Conservation (phyloP, 768 basidiomycete genomes). For the Xerocomus potaroensis region DNA sequence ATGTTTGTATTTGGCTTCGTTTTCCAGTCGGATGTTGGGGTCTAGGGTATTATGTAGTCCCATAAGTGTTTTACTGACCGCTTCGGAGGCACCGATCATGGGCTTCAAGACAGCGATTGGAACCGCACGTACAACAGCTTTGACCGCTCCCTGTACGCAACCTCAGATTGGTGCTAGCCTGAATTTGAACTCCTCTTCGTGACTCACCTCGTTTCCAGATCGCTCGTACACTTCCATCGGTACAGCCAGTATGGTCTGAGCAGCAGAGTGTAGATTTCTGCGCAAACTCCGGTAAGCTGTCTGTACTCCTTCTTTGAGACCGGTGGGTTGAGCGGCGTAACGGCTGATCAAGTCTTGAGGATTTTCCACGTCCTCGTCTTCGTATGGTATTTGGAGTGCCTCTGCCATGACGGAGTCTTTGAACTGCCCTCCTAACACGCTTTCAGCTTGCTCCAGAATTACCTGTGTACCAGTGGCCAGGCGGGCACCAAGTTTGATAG, state of each 20-base stretch:
- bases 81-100: constrained; percentile 97
- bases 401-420: constrained; percentile 63
- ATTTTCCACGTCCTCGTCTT: constrained; percentile 26
- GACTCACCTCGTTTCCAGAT: constrained; percentile 80
- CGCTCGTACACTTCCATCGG: constrained; percentile 99
- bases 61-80: constrained; percentile 91
- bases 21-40: constrained; percentile 75
- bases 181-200: background rate
- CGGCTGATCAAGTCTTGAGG: constrained; percentile 67
- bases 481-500: constrained; percentile 89
- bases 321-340: constrained; percentile 87
- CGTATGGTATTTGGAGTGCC: constrained; percentile 47
- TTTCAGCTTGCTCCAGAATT: constrained; percentile 92
- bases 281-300: constrained; percentile 88
- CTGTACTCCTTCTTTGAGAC: constrained; percentile 82
- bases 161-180: background rate
- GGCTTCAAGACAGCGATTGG: constrained; percentile 97
- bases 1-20: constrained; percentile 92
- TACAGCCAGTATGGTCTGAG: constrained; percentile 96
- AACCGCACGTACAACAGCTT: constrained; percentile 92
- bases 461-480: constrained; percentile 98
- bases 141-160: constrained; percentile 72
- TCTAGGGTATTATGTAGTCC: constrained; percentile 93
- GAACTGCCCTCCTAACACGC: constrained; percentile 79
- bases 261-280: constrained; percentile 86